These are phyloP conservation scores for Populus pruinosa DNA, from an alignment of 345 rosid species.

Conservation along the genomic window DNA sequence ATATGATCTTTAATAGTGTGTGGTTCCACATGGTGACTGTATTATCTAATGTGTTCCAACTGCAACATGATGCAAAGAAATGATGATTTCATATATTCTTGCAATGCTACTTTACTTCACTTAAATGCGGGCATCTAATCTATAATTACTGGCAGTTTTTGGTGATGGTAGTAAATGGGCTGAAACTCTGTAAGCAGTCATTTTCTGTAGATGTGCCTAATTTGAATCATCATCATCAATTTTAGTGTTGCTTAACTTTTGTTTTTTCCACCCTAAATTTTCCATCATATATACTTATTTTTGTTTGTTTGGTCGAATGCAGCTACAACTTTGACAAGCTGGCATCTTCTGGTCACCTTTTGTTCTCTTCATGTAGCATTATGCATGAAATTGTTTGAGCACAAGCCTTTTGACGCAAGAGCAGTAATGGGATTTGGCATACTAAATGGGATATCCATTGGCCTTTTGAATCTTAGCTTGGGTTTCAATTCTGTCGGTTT, in stretches of 20 bases:
- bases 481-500: conserved; percentile 99
- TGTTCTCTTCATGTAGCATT: conserved; percentile 98
- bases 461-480: conserved; percentile 93
- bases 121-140: background rate
- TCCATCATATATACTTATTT: background rate
- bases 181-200: background rate
- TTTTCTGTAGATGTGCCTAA: background rate
- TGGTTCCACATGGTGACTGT: background rate
- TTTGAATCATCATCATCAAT: background rate
- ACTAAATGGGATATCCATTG: conserved; percentile 94
- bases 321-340: conserved; percentile 99
- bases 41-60: background rate
- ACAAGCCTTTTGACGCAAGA: conserved; percentile 99
- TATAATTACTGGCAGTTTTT: background rate
- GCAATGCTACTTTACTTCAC: background rate
- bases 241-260: background rate
- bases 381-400: conserved; percentile 96
- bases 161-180: background rate
- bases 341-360: conserved; percentile 99
- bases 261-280: background rate
- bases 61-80: background rate
- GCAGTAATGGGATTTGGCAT: conserved; percentile 99
- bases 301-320: conserved; percentile 6
- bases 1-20: background rate
- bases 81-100: background rate